Evolutionary conservation across 768 basidiomycete species (phyloP).

Genomic region (Lyophyllum shimeji): DNA sequence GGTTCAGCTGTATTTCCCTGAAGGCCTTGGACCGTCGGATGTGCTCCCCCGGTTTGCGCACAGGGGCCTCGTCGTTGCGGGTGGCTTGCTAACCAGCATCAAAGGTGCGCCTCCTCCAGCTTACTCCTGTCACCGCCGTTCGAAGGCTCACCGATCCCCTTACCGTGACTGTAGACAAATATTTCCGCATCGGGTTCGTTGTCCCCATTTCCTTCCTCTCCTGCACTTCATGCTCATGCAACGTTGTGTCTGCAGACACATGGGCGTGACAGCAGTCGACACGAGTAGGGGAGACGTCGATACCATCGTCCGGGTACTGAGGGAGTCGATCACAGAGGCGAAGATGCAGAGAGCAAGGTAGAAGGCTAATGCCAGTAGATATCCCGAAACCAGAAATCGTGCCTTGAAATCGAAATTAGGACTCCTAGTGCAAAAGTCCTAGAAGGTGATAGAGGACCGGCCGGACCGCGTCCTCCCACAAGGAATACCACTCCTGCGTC

Average conservation of each 20-base stretch:
- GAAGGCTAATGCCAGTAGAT: neutral
- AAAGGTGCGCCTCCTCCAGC: constrained; percentile 61
- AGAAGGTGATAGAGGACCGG: too few species aligned
- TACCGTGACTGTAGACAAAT: constrained; percentile 54
- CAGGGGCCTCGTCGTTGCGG: constrained; percentile 80
- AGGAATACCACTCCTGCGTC: too few species aligned
- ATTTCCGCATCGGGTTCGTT: constrained; percentile 85
- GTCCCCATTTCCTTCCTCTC: constrained; percentile 1
- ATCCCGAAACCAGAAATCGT: neutral
- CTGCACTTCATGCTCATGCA: neutral
- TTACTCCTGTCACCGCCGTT: neutral
- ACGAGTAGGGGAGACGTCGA: constrained; percentile 71
- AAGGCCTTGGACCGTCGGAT: constrained; percentile 74
- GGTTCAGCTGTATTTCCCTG: constrained; percentile 75
- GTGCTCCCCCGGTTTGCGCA: constrained; percentile 72
- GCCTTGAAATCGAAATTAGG: neutral
- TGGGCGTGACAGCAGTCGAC: constrained; percentile 86
- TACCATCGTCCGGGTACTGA: constrained; percentile 63
- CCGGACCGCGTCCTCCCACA: too few species aligned
- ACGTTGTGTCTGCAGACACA: constrained; percentile 55
- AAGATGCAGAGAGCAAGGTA: constrained; percentile 26
- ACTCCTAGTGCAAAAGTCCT: too few species aligned
- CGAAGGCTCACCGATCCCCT: neutral
- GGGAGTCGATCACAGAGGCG: constrained; percentile 51
- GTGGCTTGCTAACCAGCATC: constrained; percentile 80